These are phyloP conservation scores for Ceratorhiza oryzae-sativae DNA, from an alignment of 1,284 basidiomycete species.

Conservation along the genomic window DNA sequence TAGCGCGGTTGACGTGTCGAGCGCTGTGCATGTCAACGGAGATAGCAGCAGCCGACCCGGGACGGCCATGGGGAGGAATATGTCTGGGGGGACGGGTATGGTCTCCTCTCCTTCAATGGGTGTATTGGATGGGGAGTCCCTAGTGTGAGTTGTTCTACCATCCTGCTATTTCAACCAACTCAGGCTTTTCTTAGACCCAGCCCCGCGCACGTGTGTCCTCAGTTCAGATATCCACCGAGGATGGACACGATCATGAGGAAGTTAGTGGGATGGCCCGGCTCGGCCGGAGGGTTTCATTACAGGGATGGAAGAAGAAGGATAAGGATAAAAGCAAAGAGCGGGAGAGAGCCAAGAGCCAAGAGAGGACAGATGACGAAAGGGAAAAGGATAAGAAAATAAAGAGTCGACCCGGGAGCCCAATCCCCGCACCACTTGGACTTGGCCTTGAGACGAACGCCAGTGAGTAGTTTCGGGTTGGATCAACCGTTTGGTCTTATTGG, in stretches of 20 bases:
- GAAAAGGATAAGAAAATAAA: not conserved
- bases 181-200: conserved; percentile 1
- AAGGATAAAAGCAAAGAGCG: conserved; percentile 18
- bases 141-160: not conserved
- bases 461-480: not conserved
- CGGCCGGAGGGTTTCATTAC: conserved; percentile 29
- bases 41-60: not conserved
- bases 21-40: not conserved
- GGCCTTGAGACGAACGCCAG: not conserved
- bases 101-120: not conserved
- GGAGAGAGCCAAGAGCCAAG: conserved; percentile 30
- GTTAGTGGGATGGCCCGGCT: conserved; percentile 9
- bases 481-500: not conserved
- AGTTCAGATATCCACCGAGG: conserved; percentile 38
- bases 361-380: conserved; percentile 11
- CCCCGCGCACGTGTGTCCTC: conserved; percentile 34
- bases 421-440: not conserved
- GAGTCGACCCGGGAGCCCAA: not conserved
- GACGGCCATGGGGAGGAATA: not conserved
- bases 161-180: not conserved
- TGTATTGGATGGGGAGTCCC: not conserved
- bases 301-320: conserved; percentile 37
- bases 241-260: conserved; percentile 36
- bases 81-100: not conserved
- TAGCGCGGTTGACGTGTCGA: not conserved